Base-by-base conservation (phyloP, 345 rosid species). In the Psidium friedrichsthalianum region DNA sequence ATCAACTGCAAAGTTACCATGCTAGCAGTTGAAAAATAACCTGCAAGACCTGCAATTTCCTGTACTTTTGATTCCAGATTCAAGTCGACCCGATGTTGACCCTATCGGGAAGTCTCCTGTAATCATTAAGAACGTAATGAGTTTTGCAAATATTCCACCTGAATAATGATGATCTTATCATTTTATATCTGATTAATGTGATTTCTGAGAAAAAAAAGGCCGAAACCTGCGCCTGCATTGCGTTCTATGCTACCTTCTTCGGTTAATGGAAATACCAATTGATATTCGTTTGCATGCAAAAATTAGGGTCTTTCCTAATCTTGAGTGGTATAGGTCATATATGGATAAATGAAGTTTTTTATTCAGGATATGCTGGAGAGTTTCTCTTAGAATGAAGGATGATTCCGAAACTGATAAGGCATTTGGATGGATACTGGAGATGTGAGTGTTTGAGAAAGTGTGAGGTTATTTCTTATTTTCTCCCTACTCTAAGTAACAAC, bases 381-480 rank as follows among this genome's bases (percentile, higher is more conserved):
- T 98, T 86, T 98, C 99, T 6, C 76, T 96, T 85, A 92, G 92
- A 88, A 98, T 98, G 99, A 98, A 98, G 89, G 90, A 92, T 81
- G 99, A 98, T 82, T 96, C 97, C 3, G 98, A 95, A 87, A 95
- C 99, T 42, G 99, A 98, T 85, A 95, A 98, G 88, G 90, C 94
- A 83, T 96, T 98, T 89, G 99, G 99, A 88, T 98, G 99, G 99
- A 98, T 98, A 64, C 90, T 96, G 59, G 99, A 98, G 93, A 98
- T 96, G 99, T 98, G 90, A 95, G 97, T 85, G 80, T 82, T 82
- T 54, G 84, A 82, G 58, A 82, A 53, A 51, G 49, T 53, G 59
- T 36, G 36, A 36, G 36, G 2, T 36, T 36, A 36, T 36, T 36
- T 36, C 29, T 74, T 13, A 84, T 82, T 64, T 85, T 49, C 76